Evolutionary conservation across 495 filamentous ascomycete species (phyloP), one percentile per base, ranked within the genome.

Genomic region (Trichocladium antarcticum): DNA sequence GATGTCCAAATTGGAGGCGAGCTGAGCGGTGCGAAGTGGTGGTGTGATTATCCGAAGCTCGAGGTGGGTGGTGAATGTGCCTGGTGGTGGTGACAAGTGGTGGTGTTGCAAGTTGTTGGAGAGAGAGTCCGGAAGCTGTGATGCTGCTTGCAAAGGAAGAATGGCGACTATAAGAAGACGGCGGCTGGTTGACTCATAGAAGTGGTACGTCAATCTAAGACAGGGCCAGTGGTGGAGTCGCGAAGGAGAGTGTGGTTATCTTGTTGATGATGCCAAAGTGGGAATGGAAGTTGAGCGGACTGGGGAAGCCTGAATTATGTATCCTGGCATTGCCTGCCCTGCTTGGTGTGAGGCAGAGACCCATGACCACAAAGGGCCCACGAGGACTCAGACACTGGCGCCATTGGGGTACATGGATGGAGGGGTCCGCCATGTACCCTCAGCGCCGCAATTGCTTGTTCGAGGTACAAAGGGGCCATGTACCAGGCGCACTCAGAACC

Each of bases 341-440:
- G 54, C 54, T 54, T 57, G 47, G 46, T 53, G 57, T 42, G 52
- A 61, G 52, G 53, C 50, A 59, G 55, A 54, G 45, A 53, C 62
- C 60, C 58, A 64, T 65, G 62, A 65, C 62, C 62, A 65, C 58
- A 53, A 62, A 58, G 57, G 61, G 56, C 60, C 60, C 60, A 55
- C 48, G 47, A 54, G 28, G 43, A 54, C 60, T 57, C 49, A 63
- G 60, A 61, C 60, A 65, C 47, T 49, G 50, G 50, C 53, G 54
- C 55, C 46, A 40, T 50, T 19, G 44, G 37, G 46, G 60, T 59
- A 65, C 58, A 29, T 19, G 19, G 22, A 42, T 21, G 38, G 32
- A n/a, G 47, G 49, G 42, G 21, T 12, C 29, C 27, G 32, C 34
- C 27, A 38, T 16, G 58, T 63, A 60, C 42, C n/a, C 50, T 50